phyloP scores from a whole-genome alignment of 768 basidiomycete genomes.

The Naganishia friedmannii region DNA sequence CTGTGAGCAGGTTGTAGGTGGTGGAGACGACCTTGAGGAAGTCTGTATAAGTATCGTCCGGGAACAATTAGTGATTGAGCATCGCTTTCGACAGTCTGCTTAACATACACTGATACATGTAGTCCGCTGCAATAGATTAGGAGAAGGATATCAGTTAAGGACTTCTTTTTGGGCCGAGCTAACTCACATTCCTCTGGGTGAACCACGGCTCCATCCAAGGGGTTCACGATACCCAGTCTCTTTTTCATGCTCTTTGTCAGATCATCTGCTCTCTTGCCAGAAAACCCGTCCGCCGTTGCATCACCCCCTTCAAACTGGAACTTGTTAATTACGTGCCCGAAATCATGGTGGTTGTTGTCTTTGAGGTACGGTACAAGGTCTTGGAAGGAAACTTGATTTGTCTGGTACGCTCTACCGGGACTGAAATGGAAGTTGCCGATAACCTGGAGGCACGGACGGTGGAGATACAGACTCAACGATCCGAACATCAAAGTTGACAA shows the following conservation, averaged over 20 bases:
- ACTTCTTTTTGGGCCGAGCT: too few relatives aligned
- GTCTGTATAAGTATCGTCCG: conserved; percentile 55
- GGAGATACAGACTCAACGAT: conserved; percentile 1
- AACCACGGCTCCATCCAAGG: conserved; percentile 64
- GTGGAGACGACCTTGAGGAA: conserved; percentile 99
- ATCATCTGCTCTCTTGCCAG: conserved; percentile 59
- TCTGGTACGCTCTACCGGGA: conserved; percentile 92
- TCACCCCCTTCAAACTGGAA: conserved; percentile 76
- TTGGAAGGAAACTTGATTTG: conserved; percentile 62
- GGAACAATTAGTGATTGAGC: background rate
- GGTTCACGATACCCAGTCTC: conserved; percentile 71
- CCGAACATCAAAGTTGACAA: background rate
- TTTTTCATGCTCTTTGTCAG: conserved; percentile 54
- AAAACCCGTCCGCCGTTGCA: conserved; percentile 57
- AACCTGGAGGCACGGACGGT: conserved; percentile 32
- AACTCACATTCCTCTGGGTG: conserved; percentile 55
- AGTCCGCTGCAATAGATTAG: conserved; percentile 54
- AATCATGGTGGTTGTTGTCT: conserved; percentile 85
- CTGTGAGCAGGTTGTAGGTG: conserved; percentile 79
- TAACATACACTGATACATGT: conserved; percentile 72
- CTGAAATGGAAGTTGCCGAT: conserved; percentile 92
- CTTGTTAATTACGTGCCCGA: conserved; percentile 79
- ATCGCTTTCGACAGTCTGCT: background rate
- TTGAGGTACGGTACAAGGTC: conserved; percentile 75
- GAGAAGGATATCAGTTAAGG: background rate